phyloP scores from a whole-genome alignment of 1,139 yeast species.

The Blastobotrys ciferrii region DNA sequence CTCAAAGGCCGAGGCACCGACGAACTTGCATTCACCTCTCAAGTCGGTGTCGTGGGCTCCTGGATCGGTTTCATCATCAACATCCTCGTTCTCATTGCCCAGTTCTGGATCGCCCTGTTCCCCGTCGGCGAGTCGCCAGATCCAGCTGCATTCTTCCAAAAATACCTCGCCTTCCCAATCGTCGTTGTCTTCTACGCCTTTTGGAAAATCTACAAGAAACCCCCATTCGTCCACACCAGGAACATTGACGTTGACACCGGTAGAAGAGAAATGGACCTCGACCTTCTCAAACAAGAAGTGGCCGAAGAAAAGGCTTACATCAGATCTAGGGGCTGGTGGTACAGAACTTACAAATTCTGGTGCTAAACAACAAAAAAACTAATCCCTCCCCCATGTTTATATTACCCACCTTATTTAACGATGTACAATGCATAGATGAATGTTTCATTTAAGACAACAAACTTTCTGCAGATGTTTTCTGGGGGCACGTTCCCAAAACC shows the following conservation, averaged over 20 bases:
- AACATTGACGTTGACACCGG: conserved; percentile 58
- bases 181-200: conserved; percentile 49
- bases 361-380: conserved; percentile 40
- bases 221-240: conserved; percentile 42
- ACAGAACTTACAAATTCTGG: conserved; percentile 47
- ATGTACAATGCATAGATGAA: background rate
- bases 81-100: conserved; percentile 66
- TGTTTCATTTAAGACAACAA: no score
- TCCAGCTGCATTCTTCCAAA: conserved; percentile 52
- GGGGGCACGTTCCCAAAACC: no score
- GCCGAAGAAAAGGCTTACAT: conserved; percentile 46
- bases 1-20: conserved; percentile 60
- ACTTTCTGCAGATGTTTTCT: background rate
- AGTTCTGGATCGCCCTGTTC: conserved; percentile 76
- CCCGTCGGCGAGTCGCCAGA: conserved; percentile 52
- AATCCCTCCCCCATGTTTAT: background rate
- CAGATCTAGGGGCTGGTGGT: conserved; percentile 38
- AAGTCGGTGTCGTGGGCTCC: conserved; percentile 71
- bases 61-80: conserved; percentile 59
- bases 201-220: conserved; percentile 50
- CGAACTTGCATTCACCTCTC: conserved; percentile 70
- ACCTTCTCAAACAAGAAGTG: conserved; percentile 49
- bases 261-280: conserved; percentile 55
- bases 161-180: conserved; percentile 55
- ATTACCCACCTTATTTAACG: background rate